Base-by-base conservation (phyloP, 768 basidiomycete species). In the Calocybe indica region DNA sequence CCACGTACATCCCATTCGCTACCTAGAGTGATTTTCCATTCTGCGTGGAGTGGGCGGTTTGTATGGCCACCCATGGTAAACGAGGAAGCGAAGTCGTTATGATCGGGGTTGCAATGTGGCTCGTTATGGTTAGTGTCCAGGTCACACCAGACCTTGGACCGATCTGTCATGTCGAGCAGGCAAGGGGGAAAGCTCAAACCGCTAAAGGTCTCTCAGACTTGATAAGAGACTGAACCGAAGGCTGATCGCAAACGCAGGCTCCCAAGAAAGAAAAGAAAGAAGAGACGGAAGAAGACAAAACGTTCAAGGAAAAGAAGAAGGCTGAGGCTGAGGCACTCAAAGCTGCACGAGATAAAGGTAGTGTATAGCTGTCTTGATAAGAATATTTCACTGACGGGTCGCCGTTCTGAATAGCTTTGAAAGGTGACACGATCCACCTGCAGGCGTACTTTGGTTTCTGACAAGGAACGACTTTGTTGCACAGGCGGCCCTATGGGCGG, bases 181-280 rank as follows among this genome's bases (percentile, higher is more conserved):
- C 83, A 88, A 73, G 88, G 85, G 52, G 90, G 89, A 61, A 92
- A 92, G 69, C 60, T 84, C 45, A 92, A 92, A 77, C 90, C 90
- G 45, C 68, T 92, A 55, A 92, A 92, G 88, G 89, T 83, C 52
- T 44, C 48, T 30, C 53, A 4, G 28, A 37, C 7, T 30, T 34
- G 13, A 28, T 48, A 15, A 9, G 4, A 44, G 48, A 28, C 35
- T 28, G 40, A 46, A 45, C 33, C 11, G 29, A 37, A 49, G 32
- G 40, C 33, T 38, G 49, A 37, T 50, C 46, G 35, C 45, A 36
- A 45, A 15, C 31, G 10, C 52, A 92, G 89, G 82, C 87, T 45
- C 75, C 90, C 37, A 92, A 91, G 81, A 92, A 92, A 64, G 82
- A 82, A 0, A 80, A 82, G 66, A 80, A 76, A 56, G 87, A 83